Evolutionary conservation across 345 rosid genomes (phyloP), one percentile per base, ranked within the genome.

Genomic region (Populus nigra): DNA sequence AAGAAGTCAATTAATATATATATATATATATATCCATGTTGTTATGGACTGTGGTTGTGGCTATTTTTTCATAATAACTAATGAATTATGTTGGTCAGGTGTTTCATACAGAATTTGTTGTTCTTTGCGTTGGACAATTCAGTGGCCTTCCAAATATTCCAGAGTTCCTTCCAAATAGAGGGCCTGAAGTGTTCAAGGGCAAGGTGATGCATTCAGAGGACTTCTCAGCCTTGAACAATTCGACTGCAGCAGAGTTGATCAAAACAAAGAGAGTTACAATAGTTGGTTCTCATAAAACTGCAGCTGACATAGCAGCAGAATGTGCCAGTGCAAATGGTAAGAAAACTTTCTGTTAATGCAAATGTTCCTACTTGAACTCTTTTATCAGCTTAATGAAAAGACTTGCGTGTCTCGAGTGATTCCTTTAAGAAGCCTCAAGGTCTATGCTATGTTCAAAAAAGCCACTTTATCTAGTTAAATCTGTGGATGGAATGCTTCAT

Each of bases 191-290:
- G 18, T 85, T 87, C 63, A 9, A 69, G 18, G 85, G 89, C 5
- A 77, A 73, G 68, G 86, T 83, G 31, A 41, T 85, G 76, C 88
- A 87, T 75, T 81, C 86, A 31, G 83, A 81, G 84, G 86, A 83
- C 23, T 87, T 74, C 50, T 74, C 78, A 9, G 69, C 74, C 13
- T 53, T 83, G 77, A 80, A 79, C 11, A 71, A 77, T 71, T 20
- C 65, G 15, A 36, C 39, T 49, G 78, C 80, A 7, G 62, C 73
- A 9, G 78, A 84, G 7, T 65, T 87, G 35, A 79, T 87, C 69
- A 72, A 74, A 72, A 62, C 74, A 33, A 83, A 85, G 75, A 76
- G 69, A 75, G 72, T 85, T 41, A 69, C 85, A 4, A 57, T 85
- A 20, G 31, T 87, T 3, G 88, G 86, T 31, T 81, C 82, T 8